Evolutionary conservation across 495 filamentous ascomycete species (phyloP).

Genomic region (Penicillium verhagenii): DNA sequence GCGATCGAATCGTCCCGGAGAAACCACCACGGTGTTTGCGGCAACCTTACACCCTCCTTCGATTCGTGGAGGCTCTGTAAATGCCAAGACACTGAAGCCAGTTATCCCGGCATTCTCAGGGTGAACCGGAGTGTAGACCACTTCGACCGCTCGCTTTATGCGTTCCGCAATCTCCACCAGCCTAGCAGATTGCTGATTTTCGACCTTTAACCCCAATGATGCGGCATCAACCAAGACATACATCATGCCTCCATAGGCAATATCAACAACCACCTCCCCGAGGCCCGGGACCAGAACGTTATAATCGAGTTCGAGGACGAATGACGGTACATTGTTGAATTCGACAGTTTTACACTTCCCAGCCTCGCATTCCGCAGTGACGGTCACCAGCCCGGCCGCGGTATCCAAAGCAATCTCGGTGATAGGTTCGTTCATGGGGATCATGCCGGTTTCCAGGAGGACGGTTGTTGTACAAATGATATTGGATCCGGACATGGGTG

Average conservation of each 20-base stretch:
- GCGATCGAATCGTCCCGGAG: constrained; percentile 37
- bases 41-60: constrained; percentile 22
- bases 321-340: constrained; percentile 36
- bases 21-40: constrained; percentile 33
- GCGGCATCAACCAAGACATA: constrained; percentile 33
- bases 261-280: constrained; percentile 28
- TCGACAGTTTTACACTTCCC: constrained; percentile 36
- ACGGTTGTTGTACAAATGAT: constrained; percentile 36
- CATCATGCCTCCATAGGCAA: constrained; percentile 40
- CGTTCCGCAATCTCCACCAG: constrained; percentile 31
- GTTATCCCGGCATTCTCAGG: constrained; percentile 32
- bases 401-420: constrained; percentile 31
- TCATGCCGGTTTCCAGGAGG: constrained; percentile 37
- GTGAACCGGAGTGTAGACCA: constrained; percentile 27
- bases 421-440: constrained; percentile 34
- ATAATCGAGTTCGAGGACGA: constrained; percentile 34
- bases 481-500: constrained; percentile 39
- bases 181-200: constrained; percentile 15
- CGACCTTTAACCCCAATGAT: constrained; percentile 22
- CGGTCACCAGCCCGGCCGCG: constrained; percentile 30
- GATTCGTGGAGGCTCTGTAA: constrained; percentile 22
- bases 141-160: constrained; percentile 31
- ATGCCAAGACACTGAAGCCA: constrained; percentile 27
- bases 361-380: constrained; percentile 31
- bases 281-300: constrained; percentile 30